Conservation (phyloP, 1,284 basidiomycete species). For the Xanthoconium separans region DNA sequence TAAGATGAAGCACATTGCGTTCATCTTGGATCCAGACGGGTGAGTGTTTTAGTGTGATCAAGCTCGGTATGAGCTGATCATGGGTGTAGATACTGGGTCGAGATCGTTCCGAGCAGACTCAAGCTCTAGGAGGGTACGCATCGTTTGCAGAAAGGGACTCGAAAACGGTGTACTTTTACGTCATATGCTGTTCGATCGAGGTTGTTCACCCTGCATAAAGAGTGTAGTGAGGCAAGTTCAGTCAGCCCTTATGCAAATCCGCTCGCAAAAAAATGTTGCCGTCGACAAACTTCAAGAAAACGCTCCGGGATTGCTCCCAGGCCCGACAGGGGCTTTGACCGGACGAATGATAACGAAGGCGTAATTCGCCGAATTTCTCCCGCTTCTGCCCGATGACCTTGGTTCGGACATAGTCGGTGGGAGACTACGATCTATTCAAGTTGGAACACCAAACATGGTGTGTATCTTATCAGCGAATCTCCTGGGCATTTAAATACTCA, state of each 20-base stretch:
- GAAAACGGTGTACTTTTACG: not conserved
- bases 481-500: not conserved
- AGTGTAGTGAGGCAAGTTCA: not conserved
- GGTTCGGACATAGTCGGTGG: not conserved
- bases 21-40: slow-evolving; percentile 88
- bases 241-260: too few relatives aligned
- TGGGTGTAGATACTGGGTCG: slow-evolving; percentile 34
- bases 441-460: not conserved
- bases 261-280: too few relatives aligned
- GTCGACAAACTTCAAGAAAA: too few relatives aligned
- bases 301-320: not conserved
- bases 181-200: not conserved
- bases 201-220: not conserved
- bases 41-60: slow-evolving; percentile 35
- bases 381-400: not conserved
- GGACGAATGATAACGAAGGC: not conserved
- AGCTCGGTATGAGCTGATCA: not conserved
- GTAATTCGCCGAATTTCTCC: not conserved
- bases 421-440: not conserved
- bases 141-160: not conserved
- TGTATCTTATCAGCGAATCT: not conserved
- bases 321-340: not conserved
- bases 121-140: slow-evolving; percentile 9
- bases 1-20: slow-evolving; percentile 84
- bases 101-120: slow-evolving; percentile 28